A percentile compares a stretch with the other conserved stretches of the same genome.
These are phyloP conservation scores for Suillus subalutaceus DNA, from an alignment of 768 basidiomycete genomes.

Conservation along the genomic window DNA sequence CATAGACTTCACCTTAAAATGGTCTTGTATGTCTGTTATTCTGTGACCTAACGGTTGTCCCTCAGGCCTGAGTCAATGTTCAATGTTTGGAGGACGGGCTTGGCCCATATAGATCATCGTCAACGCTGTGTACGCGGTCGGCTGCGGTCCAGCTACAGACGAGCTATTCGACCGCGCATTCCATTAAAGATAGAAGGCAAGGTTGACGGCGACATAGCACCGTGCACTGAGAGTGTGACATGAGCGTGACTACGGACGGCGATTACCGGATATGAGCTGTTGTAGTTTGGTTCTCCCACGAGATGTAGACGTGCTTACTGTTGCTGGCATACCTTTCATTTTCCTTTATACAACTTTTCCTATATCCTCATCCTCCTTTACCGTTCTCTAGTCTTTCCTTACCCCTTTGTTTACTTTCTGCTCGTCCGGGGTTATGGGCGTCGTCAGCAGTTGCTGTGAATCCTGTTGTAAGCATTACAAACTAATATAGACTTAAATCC, in stretches of 20 bases:
- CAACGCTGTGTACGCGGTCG: background rate
- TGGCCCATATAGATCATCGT: background rate
- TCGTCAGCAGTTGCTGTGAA: conserved; percentile 79
- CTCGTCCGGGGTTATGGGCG: conserved; percentile 57
- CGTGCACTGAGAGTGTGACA: background rate
- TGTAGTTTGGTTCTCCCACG: conserved; percentile 29
- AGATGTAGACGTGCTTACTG: conserved; percentile 9
- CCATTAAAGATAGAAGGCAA: background rate
- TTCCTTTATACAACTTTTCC: conserved; percentile 11
- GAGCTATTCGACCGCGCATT: background rate
- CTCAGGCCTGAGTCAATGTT: background rate
- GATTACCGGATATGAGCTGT: conserved; percentile 25
- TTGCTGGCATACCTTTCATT: conserved; percentile 17
- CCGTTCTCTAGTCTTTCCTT: conserved; percentile 9
- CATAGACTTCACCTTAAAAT: background rate
- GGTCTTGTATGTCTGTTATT: background rate
- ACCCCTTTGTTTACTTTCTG: background rate
- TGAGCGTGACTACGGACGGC: conserved; percentile 15
- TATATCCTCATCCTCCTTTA: conserved; percentile 13
- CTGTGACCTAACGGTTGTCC: background rate
- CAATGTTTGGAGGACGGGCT: background rate
- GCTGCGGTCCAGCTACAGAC: background rate
- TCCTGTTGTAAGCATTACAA: conserved; percentile 67
- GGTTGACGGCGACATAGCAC: background rate
- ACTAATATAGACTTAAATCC: conserved; percentile 14